These are phyloP conservation scores for Alternaria sp. DNA, from an alignment of 2,329 filamentous ascomycete species.

Conservation along the genomic window DNA sequence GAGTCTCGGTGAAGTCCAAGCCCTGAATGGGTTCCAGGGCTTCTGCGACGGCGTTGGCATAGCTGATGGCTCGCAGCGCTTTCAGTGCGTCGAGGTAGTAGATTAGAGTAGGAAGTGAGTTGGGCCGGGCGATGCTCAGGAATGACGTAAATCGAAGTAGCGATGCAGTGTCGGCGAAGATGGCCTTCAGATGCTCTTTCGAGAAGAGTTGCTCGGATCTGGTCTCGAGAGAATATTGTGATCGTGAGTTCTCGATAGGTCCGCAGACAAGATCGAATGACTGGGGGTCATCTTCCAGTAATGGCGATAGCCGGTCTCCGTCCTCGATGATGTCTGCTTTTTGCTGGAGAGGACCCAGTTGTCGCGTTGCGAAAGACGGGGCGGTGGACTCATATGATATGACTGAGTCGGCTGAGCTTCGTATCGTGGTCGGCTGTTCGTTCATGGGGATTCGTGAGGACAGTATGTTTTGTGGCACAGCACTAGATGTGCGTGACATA, in stretches of 20 bases:
- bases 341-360: conserved; percentile 53
- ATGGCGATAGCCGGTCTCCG: conserved; percentile 53
- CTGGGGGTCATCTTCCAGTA: conserved; percentile 60
- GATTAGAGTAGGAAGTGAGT: conserved; percentile 69
- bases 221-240: conserved; percentile 64
- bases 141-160: conserved; percentile 72
- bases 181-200: conserved; percentile 66
- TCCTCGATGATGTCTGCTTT: conserved; percentile 50
- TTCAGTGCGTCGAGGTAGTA: conserved; percentile 77
- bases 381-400: conserved; percentile 43
- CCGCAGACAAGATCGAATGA: conserved; percentile 62
- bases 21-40: conserved; percentile 64
- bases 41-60: conserved; percentile 71
- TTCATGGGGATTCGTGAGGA: conserved; percentile 22
- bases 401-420: conserved; percentile 46
- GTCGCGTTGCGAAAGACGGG: conserved; percentile 41
- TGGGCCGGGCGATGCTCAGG: conserved; percentile 63
- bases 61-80: conserved; percentile 72
- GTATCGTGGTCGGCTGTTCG: conserved; percentile 26
- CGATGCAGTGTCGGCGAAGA: conserved; percentile 68
- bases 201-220: conserved; percentile 71
- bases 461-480: conserved; percentile 8
- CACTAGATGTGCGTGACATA: conserved; percentile 20
- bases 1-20: conserved; percentile 61
- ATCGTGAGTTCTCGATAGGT: conserved; percentile 31